These are phyloP conservation scores for Vachellia collinsii DNA, from an alignment of 306 rosid species.

Conservation along the genomic window DNA sequence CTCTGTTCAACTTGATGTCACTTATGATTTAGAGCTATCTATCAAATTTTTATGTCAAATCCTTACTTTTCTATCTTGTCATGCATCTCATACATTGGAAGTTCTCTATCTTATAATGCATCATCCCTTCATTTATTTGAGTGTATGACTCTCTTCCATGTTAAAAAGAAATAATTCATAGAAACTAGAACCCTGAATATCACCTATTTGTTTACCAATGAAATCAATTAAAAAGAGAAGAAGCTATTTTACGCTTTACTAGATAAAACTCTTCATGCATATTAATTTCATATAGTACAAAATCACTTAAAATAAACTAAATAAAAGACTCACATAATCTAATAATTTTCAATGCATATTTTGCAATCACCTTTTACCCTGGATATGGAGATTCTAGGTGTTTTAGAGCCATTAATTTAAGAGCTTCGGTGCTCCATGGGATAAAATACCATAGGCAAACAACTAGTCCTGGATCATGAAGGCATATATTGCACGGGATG, in stretches of 20 bases:
- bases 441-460: background rate
- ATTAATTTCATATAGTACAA: no score
- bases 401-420: background rate
- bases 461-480: background rate
- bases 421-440: background rate
- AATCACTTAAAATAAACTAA: no score
- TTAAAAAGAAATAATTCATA: background rate
- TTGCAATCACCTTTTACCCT: background rate
- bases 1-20: background rate
- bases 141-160: background rate
- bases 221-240: no score
- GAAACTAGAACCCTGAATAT: background rate
- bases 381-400: background rate
- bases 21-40: background rate
- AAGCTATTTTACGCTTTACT: no score
- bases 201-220: no score
- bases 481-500: background rate
- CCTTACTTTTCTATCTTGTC: background rate
- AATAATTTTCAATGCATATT: background rate
- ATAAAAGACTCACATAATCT: background rate
- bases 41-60: background rate
- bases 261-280: no score
- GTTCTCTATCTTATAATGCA: background rate
- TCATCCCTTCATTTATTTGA: background rate
- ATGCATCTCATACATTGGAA: background rate